Conservation (phyloP, 148 eudicot genomes). For the Suaeda aralocaspica region DNA sequence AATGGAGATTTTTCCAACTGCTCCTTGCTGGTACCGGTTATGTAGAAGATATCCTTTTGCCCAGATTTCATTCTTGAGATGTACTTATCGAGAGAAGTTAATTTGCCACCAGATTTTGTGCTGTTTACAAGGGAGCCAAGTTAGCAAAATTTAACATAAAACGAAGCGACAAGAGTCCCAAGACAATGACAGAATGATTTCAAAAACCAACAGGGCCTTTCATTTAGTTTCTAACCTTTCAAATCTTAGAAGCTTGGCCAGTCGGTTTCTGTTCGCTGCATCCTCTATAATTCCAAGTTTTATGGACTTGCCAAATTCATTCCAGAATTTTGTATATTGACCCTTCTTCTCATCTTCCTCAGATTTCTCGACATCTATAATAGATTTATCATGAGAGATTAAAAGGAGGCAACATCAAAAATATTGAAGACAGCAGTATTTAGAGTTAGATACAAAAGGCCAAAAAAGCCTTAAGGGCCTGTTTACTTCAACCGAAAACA, state of each 20-base stretch:
- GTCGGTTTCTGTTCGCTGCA: constrained; percentile 93
- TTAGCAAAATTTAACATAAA: constrained; percentile 4
- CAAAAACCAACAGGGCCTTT: not conserved
- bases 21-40: constrained; percentile 91
- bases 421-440: not conserved
- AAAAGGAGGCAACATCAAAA: not conserved
- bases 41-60: constrained; percentile 94
- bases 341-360: constrained; percentile 89
- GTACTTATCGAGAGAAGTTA: constrained; percentile 90
- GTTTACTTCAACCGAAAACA: too few relatives aligned
- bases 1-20: constrained; percentile 97
- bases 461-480: not conserved
- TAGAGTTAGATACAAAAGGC: not conserved
- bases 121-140: constrained; percentile 34
- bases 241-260: constrained; percentile 90
- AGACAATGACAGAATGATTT: not conserved
- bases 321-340: constrained; percentile 91
- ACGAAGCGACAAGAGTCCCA: not conserved
- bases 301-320: constrained; percentile 96
- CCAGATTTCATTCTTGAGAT: constrained; percentile 93
- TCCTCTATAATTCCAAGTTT: constrained; percentile 98
- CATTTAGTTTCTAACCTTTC: constrained; percentile 55
- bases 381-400: not conserved
- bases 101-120: constrained; percentile 72
- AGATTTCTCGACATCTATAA: constrained; percentile 77